Evolutionary conservation across 1,139 yeast species (phyloP), one percentile per base, ranked within the genome.

Genomic region (Suhomyces bokatorum): DNA sequence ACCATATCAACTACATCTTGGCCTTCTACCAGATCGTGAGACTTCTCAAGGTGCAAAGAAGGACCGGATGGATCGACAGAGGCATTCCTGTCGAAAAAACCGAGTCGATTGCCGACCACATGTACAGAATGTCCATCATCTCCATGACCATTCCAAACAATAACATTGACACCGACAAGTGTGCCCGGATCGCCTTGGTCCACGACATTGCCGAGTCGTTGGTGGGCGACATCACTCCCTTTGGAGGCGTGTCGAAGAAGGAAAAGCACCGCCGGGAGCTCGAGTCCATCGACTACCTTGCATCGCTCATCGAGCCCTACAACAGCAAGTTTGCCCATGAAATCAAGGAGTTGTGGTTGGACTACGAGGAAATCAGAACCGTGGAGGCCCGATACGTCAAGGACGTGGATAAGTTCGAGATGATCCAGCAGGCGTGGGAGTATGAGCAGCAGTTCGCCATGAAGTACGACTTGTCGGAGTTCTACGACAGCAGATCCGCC

Each of bases 191-290:
- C 43, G 90, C 98, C 1, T 70, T 90, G 37, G 83, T 90, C 34
- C 99, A 93, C 66, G 99, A 93, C 63, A 85, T 93, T 59, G 98
- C 99, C 10, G 99, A 93, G 69, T 69, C 91, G 6, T 70, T 93
- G 32, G 98, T 93, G 10, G 98, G 98, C 12, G 99, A 93, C 63
- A 89, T 93, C 46, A 90, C 97, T 1, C 99, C 99, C 12, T 80
- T 79, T 57, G 96, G 84, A 49, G 78, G 76, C 0, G 81, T 87
- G n/a, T 65, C 81, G 36, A 85, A 85, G 59, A 52, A 55, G 14
- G 85, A 80, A 55, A 93, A 93, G 64, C 96, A 89, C 60, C 76
- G 85, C 47, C 77, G 98, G 47, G 99, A 93, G 60, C 75, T 73
- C 37, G 82, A 70, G 28, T 83, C 98, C 6, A 87, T 93, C 55